Evolutionary conservation across 106 monocot genomes (phyloP).

Genomic region (Platanthera guangdongensis): DNA sequence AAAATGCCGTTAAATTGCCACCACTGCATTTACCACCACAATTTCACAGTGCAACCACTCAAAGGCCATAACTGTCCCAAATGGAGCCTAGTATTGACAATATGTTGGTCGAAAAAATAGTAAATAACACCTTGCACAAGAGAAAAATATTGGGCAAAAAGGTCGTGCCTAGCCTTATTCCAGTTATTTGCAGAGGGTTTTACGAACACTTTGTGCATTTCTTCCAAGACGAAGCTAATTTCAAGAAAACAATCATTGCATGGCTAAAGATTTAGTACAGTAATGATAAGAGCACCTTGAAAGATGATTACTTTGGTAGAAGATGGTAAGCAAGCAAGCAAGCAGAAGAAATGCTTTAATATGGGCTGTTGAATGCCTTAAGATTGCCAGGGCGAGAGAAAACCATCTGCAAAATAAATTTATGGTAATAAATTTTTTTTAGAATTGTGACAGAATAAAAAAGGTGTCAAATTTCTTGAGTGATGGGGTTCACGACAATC

Average conservation of each 20-base stretch:
- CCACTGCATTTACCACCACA: no score
- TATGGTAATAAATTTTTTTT: background rate
- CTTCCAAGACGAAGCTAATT: background rate
- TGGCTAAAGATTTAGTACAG: background rate
- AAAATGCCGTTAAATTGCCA: no score
- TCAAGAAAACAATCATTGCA: background rate
- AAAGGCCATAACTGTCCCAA: no score
- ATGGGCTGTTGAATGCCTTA: slow-evolving; percentile 24
- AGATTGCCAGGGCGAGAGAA: slow-evolving; percentile 33
- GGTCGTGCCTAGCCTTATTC: no score
- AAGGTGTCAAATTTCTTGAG: background rate
- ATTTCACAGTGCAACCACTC: no score
- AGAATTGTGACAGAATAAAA: background rate
- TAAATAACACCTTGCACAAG: no score
- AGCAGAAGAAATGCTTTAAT: background rate
- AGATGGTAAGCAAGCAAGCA: background rate
- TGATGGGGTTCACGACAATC: no score
- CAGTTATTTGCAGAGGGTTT: no score
- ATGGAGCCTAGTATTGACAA: no score
- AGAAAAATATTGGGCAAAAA: no score
- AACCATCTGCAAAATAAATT: slow-evolving; percentile 19
- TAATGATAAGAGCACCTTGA: background rate
- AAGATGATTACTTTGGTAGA: background rate
- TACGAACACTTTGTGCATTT: background rate
- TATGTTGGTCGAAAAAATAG: no score